Percentiles rank a stretch among this genome's conserved stretches.
Evolutionary conservation across 179 eudicot genomes (phyloP).

Genomic region (Monotropa hypopitys): DNA sequence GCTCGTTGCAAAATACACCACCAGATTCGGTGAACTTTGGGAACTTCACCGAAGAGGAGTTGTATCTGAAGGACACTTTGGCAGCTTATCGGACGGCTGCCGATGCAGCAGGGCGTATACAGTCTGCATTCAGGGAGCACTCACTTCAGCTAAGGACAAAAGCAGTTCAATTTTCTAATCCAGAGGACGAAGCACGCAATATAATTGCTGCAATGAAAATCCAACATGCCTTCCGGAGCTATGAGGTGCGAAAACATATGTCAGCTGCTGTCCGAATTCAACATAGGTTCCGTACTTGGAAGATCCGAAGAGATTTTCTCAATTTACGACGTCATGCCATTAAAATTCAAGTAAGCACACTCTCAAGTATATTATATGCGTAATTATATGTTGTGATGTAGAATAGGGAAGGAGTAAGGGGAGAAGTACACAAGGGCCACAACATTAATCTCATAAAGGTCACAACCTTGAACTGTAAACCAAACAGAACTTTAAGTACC

Average conservation of each 20-base stretch:
- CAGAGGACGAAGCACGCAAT: conserved; percentile 61
- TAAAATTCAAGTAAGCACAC: conserved; percentile 63
- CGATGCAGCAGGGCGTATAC: conserved; percentile 93
- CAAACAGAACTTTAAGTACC: too few species aligned
- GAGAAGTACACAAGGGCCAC: neutral
- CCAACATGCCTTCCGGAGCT: conserved; percentile 77
- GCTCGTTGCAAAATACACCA: conserved; percentile 47
- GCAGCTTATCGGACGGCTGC: conserved; percentile 93
- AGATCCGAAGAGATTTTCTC: conserved; percentile 61
- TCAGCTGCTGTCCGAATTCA: conserved; percentile 79
- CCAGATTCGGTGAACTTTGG: conserved; percentile 18
- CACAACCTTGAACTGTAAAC: too few species aligned
- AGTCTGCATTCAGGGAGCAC: conserved; percentile 74
- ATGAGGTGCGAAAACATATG: conserved; percentile 45
- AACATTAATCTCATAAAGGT: neutral
- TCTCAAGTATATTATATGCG: neutral
- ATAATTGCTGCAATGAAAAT: conserved; percentile 90
- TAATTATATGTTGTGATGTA: neutral
- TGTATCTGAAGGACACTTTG: conserved; percentile 60
- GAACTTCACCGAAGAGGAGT: conserved; percentile 52
- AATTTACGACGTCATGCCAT: conserved; percentile 66
- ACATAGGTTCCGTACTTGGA: conserved; percentile 76
- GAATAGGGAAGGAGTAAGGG: neutral
- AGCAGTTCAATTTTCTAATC: conserved; percentile 30
- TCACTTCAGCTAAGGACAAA: conserved; percentile 45